Evolutionary conservation across 1,284 basidiomycete genomes (phyloP).

Genomic region (Ustilago hordei): DNA sequence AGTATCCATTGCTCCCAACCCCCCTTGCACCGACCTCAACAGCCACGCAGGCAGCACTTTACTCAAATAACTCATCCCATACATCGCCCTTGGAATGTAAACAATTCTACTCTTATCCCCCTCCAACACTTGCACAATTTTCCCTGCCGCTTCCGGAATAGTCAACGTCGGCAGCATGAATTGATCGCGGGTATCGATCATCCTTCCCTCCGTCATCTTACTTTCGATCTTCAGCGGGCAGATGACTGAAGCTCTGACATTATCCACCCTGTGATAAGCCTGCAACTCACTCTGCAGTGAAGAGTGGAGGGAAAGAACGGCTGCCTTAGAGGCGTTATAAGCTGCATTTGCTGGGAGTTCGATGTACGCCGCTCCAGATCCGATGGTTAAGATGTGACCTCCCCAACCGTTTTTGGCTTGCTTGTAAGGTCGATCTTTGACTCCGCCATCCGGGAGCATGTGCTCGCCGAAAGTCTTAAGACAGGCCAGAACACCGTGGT

Average conservation of each 20-base stretch:
- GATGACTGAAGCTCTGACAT: slow-evolving; percentile 51
- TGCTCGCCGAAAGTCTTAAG: slow-evolving; percentile 60
- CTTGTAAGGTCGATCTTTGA: slow-evolving; percentile 39
- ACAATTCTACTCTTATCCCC: slow-evolving; percentile 45
- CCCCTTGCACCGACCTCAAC: slow-evolving; percentile 8
- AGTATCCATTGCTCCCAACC: slow-evolving; percentile 34
- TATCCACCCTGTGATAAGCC: slow-evolving; percentile 53
- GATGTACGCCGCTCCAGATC: slow-evolving; percentile 49
- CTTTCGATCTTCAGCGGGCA: slow-evolving; percentile 59
- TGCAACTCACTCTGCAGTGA: slow-evolving; percentile 50
- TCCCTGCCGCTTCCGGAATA: slow-evolving; percentile 46
- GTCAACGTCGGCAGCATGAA: slow-evolving; percentile 55
- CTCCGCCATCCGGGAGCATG: slow-evolving; percentile 52
- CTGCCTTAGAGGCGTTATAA: slow-evolving; percentile 58
- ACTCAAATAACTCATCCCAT: slow-evolving; percentile 35
- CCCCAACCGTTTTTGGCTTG: slow-evolving; percentile 53
- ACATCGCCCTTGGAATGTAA: slow-evolving; percentile 40
- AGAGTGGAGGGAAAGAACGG: slow-evolving; percentile 46
- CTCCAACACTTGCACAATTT: slow-evolving; percentile 53
- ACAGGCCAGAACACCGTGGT: slow-evolving; percentile 46
- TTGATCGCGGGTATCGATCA: slow-evolving; percentile 53
- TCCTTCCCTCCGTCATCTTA: slow-evolving; percentile 57
- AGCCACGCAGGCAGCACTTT: slow-evolving; percentile 43
- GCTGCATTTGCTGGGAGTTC: slow-evolving; percentile 52
- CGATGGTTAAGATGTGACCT: slow-evolving; percentile 59